Conservation (phyloP, 768 basidiomycete genomes). For the Amanita muscaria region DNA sequence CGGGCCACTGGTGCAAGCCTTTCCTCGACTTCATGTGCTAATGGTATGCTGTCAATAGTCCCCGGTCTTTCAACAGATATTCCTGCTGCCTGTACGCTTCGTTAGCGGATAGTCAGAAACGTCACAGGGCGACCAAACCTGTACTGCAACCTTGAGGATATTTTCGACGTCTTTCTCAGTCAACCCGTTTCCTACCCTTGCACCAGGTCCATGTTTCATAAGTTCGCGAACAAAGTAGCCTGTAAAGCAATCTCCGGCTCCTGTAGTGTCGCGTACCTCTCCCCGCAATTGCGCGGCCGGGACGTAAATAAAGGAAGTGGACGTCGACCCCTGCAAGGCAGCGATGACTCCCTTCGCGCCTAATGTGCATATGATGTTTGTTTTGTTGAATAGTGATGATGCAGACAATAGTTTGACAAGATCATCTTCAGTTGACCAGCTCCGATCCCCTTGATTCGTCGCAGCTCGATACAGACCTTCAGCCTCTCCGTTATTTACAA, state of each 20-base stretch:
- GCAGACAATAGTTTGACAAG: slow-evolving; percentile 16
- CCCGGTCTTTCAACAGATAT: slow-evolving; percentile 52
- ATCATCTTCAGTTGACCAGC: slow-evolving; percentile 7
- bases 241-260: slow-evolving; percentile 58
- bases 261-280: slow-evolving; percentile 43
- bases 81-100: slow-evolving; percentile 42
- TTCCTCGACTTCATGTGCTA: slow-evolving; percentile 28
- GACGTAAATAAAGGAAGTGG: slow-evolving; percentile 25
- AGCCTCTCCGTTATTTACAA: slow-evolving; percentile 49
- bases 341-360: slow-evolving; percentile 44
- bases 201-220: slow-evolving; percentile 31
- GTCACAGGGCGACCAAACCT: slow-evolving; percentile 24
- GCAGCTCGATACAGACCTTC: slow-evolving; percentile 24
- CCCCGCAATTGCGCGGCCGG: slow-evolving; percentile 39
- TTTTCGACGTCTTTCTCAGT: slow-evolving; percentile 22
- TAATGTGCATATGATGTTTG: slow-evolving; percentile 50
- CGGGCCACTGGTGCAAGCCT: slow-evolving; percentile 14
- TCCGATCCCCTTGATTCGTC: slow-evolving; percentile 5
- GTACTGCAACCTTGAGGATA: slow-evolving; percentile 31
- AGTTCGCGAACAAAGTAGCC: slow-evolving; percentile 51
- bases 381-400: slow-evolving; percentile 20
- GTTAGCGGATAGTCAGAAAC: not conserved
- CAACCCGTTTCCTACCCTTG: slow-evolving; percentile 20
- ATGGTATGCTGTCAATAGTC: slow-evolving; percentile 51
- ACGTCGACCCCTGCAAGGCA: slow-evolving; percentile 20